A percentile compares a stretch with the other conserved stretches of the same genome.
phyloP scores from a whole-genome alignment of 2,329 filamentous ascomycete species.

The Tetracladium maxilliforme region DNA sequence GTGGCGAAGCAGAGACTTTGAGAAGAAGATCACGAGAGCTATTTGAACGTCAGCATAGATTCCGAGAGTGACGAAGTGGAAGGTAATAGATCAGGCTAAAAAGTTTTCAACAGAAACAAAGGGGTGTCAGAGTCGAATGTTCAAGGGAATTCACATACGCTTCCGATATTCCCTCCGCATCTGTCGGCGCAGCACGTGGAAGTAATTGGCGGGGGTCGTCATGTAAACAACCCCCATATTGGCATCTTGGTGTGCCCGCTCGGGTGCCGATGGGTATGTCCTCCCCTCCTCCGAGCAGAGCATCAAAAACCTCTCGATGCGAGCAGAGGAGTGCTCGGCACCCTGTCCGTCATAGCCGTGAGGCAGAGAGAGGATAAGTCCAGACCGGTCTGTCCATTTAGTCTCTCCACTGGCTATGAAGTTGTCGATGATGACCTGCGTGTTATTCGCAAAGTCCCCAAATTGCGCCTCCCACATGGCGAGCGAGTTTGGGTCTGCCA shows the following conservation, averaged over 20 bases:
- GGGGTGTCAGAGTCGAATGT: no score
- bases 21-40: conserved; percentile 97
- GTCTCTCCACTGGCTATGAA: conserved; percentile 95
- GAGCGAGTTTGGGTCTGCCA: conserved; percentile 90
- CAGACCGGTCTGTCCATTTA: conserved; percentile 98
- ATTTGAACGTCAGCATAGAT: conserved; percentile 8
- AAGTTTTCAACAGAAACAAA: no score
- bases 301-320: conserved; percentile 94
- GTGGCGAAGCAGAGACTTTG: conserved; percentile 89
- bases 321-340: conserved; percentile 93
- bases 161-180: conserved; percentile 99
- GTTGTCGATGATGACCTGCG: conserved; percentile 97
- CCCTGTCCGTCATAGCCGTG: conserved; percentile 98
- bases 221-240: conserved; percentile 98
- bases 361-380: conserved; percentile 87
- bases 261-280: conserved; percentile 75
- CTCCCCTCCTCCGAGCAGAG: conserved; percentile 95
- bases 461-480: conserved; percentile 99
- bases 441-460: conserved; percentile 98
- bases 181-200: conserved; percentile 91
- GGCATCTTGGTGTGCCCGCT: conserved; percentile 97
- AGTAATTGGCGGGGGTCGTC: conserved; percentile 87
- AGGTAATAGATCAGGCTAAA: no score
- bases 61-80: conserved; percentile 2
- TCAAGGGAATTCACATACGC: conserved; percentile 44